phyloP scores from a whole-genome alignment of 495 filamentous ascomycete species.

The Penicillium paxilli region DNA sequence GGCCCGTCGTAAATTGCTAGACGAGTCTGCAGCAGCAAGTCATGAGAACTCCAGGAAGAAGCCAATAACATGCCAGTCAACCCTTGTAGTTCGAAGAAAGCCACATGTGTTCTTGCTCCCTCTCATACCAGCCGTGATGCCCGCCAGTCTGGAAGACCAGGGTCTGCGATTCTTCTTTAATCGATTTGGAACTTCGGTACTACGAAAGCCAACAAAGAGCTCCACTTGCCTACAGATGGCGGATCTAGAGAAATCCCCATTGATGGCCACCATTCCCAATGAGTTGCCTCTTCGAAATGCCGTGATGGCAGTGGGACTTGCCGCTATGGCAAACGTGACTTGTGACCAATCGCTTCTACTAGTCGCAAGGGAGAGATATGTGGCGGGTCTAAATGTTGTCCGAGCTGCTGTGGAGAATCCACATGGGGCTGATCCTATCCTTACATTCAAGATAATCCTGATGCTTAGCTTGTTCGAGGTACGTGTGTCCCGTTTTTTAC shows the following conservation, averaged over 20 bases:
- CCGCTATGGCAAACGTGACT: constrained; percentile 26
- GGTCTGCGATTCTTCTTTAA: constrained; percentile 22
- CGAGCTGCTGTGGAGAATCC: constrained; percentile 20
- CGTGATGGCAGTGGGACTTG: constrained; percentile 23
- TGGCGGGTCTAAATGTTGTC: constrained; percentile 11
- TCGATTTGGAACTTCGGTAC: constrained; percentile 13
- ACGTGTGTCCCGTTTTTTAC: not conserved
- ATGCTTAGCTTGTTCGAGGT: constrained; percentile 28
- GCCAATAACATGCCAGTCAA: not conserved
- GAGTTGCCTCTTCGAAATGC: constrained; percentile 18
- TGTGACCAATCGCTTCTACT: constrained; percentile 14
- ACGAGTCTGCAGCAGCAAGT: not conserved
- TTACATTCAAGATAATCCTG: constrained; percentile 16
- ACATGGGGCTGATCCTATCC: constrained; percentile 6
- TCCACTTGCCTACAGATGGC: not conserved
- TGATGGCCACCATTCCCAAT: not conserved
- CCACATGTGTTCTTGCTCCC: not conserved
- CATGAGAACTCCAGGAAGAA: not conserved
- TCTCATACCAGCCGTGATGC: constrained; percentile 2
- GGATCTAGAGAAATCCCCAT: not conserved
- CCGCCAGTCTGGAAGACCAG: constrained; percentile 14
- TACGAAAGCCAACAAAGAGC: not conserved
- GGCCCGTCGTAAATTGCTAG: constrained; percentile 9
- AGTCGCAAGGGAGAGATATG: constrained; percentile 24
- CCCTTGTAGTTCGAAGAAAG: not conserved